Conservation (phyloP, 495 filamentous ascomycete genomes). For the Penicillium maclennaniae region DNA sequence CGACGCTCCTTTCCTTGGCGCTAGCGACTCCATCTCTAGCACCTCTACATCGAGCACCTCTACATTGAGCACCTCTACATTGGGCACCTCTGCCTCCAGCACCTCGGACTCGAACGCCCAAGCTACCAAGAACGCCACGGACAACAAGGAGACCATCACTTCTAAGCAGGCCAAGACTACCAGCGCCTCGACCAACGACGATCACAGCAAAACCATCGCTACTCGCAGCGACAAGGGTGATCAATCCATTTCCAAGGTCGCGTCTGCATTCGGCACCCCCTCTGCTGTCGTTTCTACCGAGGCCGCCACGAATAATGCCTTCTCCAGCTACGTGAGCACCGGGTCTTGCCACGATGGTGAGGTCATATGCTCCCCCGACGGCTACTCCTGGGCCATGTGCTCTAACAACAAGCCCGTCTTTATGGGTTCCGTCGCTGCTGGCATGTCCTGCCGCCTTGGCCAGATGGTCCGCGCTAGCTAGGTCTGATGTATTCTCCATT, state of each 20-base stretch:
- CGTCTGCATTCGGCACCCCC: conserved; percentile 11
- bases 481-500: too few relatives aligned
- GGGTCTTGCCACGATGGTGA: conserved; percentile 25
- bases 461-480: conserved; percentile 17
- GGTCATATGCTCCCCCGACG: conserved; percentile 40
- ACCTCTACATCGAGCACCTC: background rate
- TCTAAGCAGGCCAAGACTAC: too few relatives aligned
- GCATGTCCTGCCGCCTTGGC: conserved; percentile 36
- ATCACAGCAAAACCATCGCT: background rate
- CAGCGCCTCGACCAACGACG: too few relatives aligned
- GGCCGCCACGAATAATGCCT: conserved; percentile 18
- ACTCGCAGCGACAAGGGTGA: conserved; percentile 6
- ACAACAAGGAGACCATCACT: too few relatives aligned
- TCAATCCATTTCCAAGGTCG: conserved; percentile 16
- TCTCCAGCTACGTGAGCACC: conserved; percentile 13
- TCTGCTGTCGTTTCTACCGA: conserved; percentile 2
- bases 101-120: too few relatives aligned
- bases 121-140: too few relatives aligned
- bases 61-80: too few relatives aligned
- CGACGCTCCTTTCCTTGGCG: conserved; percentile 22
- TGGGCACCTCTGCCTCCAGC: too few relatives aligned
- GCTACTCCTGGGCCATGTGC: conserved; percentile 37
- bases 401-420: conserved; percentile 26
- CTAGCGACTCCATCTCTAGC: conserved; percentile 4
- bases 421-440: conserved; percentile 42